Base-by-base conservation (phyloP, 169 alveolate genomes). In the Plasmodium billcollinsi region DNA sequence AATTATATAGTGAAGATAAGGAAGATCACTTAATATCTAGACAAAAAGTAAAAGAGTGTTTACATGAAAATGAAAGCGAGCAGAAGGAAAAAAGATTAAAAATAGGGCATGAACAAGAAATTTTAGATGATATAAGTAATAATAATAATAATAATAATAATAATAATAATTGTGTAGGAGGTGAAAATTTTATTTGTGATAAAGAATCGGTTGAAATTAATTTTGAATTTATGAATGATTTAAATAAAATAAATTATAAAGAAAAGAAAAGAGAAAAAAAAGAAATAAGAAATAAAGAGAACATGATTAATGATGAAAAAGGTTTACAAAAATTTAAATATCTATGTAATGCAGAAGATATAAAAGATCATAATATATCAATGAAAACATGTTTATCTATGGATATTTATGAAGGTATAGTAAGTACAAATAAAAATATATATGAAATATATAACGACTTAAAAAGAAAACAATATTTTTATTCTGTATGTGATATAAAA, bases 41-140 rank as follows among this genome's bases (percentile, higher is more conserved):
- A 54, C 62, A 54, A 2, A 14, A 15, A 54, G 0, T 54, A 15
- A 54, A 15, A 14, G 62, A 54, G 20, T 54, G 15, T n/a, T 11
- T 5, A 6, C 15, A 33, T 12, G 67, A 70, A 70, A 3, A 12
- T 11, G 24, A 9, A 8, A 24, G 4, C 1, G 21, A 50, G 21
- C 89, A 78, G 47, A 78, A 65, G 21, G 89, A 78, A 29, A 78
- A 78, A n/a, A 65, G 76, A 33, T 62, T 71, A 15, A 78, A 78
- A 45, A 49, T 49, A 18, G 20, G 26, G 3, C 47, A 33, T 45
- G 78, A 78, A 15, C 29, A 24, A 1, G 0, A 3, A 1, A 0
- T 3, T 9, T 11, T 49, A 3, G 33, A 52, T 0, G 24, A 7
- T 21, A 56, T 12, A 3, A 14, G 24, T 24, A 52, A 54, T 43